Percentiles rank a stretch among this genome's conserved stretches.
Evolutionary conservation across 2,329 filamentous ascomycete genomes (phyloP).

Genomic region (Pseudocercospora macadamiae): DNA sequence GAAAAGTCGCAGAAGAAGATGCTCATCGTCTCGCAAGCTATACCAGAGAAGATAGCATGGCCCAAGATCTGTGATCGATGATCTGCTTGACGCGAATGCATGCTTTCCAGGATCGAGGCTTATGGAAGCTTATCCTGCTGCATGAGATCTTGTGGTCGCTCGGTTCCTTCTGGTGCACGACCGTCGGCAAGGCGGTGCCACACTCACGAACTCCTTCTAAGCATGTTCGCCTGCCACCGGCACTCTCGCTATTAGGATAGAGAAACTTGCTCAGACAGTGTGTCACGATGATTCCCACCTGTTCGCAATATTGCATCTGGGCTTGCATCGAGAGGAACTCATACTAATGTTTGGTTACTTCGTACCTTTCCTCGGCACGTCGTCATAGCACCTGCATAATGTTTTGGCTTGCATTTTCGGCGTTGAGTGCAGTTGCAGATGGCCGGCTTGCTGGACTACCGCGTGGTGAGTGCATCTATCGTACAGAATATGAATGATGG

Average conservation of each 20-base stretch:
- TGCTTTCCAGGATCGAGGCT: neutral
- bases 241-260: neutral
- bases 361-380: neutral
- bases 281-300: too few relatives aligned
- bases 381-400: neutral
- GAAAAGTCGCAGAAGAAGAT: neutral
- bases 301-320: too few relatives aligned
- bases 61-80: too few relatives aligned
- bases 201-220: neutral
- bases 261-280: too few relatives aligned
- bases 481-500: neutral
- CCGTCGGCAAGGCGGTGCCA: neutral
- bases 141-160: neutral
- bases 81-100: too few relatives aligned
- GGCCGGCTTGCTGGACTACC: neutral
- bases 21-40: too few relatives aligned
- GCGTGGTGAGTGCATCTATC: neutral
- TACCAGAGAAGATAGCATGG: too few relatives aligned
- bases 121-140: constrained; percentile 2
- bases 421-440: neutral
- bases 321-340: too few relatives aligned
- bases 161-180: neutral
- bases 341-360: neutral
- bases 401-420: neutral
- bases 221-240: too few relatives aligned